These are phyloP conservation scores for Orbilia quercus DNA, from an alignment of 2,329 filamentous ascomycete genomes.

Conservation along the genomic window DNA sequence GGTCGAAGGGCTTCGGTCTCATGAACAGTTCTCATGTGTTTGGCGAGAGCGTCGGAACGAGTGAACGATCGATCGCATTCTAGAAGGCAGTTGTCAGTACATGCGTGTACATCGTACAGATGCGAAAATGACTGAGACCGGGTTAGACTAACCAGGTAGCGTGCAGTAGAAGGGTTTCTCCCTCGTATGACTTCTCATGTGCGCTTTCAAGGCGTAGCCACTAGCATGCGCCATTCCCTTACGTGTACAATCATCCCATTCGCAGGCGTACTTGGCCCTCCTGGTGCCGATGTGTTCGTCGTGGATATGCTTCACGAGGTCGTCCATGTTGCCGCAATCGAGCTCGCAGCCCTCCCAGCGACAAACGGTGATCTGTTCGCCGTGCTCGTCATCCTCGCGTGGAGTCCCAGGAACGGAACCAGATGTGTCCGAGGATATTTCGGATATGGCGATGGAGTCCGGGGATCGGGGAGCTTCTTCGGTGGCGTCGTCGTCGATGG, in stretches of 20 bases:
- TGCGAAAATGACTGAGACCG: background rate
- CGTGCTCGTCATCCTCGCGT: conserved; percentile 73
- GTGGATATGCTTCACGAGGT: conserved; percentile 83
- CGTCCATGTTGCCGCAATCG: conserved; percentile 83
- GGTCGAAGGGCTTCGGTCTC: conserved; percentile 93
- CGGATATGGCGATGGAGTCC: conserved; percentile 65
- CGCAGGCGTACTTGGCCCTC: conserved; percentile 97
- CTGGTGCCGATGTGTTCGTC: conserved; percentile 92
- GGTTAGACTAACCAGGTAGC: conserved; percentile 77
- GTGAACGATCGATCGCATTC: conserved; percentile 98
- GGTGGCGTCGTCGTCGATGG: conserved; percentile 64
- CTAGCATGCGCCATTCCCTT: conserved; percentile 94
- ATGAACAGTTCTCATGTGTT: conserved; percentile 98
- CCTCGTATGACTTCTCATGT: conserved; percentile 96
- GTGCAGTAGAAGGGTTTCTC: conserved; percentile 99
- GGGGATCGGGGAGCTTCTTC: conserved; percentile 67
- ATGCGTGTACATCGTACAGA: background rate
- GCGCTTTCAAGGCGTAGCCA: conserved; percentile 93
- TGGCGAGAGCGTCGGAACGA: conserved; percentile 91
- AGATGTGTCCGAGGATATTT: conserved; percentile 90
- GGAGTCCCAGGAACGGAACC: conserved; percentile 82
- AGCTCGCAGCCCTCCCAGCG: conserved; percentile 79
- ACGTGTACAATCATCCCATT: conserved; percentile 88
- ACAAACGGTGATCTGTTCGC: conserved; percentile 81
- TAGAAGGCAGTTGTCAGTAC: conserved; percentile 62